Evolutionary conservation across 805 yeast genomes (phyloP).

Genomic region (Candida suzukii): DNA sequence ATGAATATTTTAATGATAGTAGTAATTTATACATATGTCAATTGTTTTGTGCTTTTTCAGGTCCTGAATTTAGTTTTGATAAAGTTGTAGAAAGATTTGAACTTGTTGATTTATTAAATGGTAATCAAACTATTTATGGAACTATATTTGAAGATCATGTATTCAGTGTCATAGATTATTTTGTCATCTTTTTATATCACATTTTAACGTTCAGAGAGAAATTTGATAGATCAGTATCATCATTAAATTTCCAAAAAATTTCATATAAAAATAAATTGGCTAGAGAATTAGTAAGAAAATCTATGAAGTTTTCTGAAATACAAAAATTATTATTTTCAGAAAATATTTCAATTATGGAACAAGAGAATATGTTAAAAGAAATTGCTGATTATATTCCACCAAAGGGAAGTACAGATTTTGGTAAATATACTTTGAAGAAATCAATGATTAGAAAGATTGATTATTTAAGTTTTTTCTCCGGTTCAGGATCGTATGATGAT

Average conservation of each 20-base stretch:
- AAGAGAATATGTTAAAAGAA: constrained; percentile 49
- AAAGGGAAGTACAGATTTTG: constrained; percentile 57
- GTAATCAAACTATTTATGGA: constrained; percentile 14
- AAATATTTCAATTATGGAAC: too few species aligned
- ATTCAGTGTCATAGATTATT: constrained; percentile 33
- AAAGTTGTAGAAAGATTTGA: constrained; percentile 53
- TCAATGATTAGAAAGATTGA: constrained; percentile 41
- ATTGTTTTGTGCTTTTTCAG: constrained; percentile 21
- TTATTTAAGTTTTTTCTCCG: constrained; percentile 45
- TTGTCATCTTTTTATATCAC: constrained; percentile 37
- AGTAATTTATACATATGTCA: constrained; percentile 43
- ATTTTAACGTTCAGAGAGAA: constrained; percentile 27
- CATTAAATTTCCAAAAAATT: constrained; percentile 5
- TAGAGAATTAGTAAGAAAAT: constrained; percentile 43
- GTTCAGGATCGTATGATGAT: constrained; percentile 30
- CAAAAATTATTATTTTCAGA: too few species aligned
- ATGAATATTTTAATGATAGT: constrained; percentile 16
- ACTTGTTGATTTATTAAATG: constrained; percentile 22
- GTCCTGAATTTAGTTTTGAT: constrained; percentile 25
- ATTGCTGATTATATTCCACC: constrained; percentile 59
- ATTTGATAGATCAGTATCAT: constrained; percentile 13
- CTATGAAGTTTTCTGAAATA: constrained; percentile 50
- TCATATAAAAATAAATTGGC: constrained; percentile 34
- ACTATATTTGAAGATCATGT: constrained; percentile 45
- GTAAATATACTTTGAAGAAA: constrained; percentile 54